Conservation (phyloP, 2,329 filamentous ascomycete species). For the Fusarium robinianum region DNA sequence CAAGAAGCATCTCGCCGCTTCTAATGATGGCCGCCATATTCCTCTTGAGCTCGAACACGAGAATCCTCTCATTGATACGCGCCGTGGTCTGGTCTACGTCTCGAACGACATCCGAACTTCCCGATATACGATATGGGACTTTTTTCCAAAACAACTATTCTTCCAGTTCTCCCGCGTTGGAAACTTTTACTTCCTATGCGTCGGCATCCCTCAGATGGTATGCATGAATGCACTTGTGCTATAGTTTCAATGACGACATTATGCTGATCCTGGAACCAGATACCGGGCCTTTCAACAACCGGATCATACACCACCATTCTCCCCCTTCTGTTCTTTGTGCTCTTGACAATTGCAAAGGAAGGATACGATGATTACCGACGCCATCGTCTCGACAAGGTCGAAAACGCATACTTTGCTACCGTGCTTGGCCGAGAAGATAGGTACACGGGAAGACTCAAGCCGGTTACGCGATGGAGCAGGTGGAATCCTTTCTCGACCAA, state of each 20-base stretch:
- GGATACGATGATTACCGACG: conserved; percentile 84
- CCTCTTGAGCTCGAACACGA: conserved; percentile 48
- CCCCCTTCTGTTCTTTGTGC: conserved; percentile 75
- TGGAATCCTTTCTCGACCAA: conserved; percentile 43
- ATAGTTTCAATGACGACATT: not conserved
- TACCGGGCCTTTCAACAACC: conserved; percentile 76
- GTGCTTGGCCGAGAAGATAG: conserved; percentile 49
- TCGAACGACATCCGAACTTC: conserved; percentile 76
- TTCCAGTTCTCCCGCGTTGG: conserved; percentile 86
- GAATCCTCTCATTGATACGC: conserved; percentile 52
- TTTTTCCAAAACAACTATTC: conserved; percentile 80
- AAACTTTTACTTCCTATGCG: conserved; percentile 85
- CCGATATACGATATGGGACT: conserved; percentile 82
- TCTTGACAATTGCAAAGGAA: conserved; percentile 82
- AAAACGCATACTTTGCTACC: conserved; percentile 65
- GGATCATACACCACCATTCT: conserved; percentile 76
- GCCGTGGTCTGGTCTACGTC: conserved; percentile 55
- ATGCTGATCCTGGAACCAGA: conserved; percentile 32
- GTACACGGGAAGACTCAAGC: conserved; percentile 37
- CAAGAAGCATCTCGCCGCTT: conserved; percentile 70
- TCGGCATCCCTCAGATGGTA: conserved; percentile 78
- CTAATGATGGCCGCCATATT: conserved; percentile 67
- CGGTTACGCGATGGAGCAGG: conserved; percentile 29
- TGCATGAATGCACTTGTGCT: too few relatives aligned
- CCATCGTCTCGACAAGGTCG: conserved; percentile 78